These are phyloP conservation scores for Ampelomyces quisqualis DNA, from an alignment of 2,329 filamentous ascomycete genomes.

Conservation along the genomic window DNA sequence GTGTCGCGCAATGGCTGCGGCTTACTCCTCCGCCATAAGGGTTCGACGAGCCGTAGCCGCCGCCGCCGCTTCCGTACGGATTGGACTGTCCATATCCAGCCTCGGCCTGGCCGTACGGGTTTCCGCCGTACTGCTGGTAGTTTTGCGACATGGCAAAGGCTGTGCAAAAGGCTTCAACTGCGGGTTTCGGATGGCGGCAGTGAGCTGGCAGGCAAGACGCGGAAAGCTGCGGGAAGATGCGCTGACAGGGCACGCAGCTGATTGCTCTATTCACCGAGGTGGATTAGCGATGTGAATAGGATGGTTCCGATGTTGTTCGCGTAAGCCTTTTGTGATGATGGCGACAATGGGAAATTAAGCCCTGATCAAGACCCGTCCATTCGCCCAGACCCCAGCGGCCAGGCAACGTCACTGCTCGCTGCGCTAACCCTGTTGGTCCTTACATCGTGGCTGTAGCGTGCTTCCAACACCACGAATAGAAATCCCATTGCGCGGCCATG, in stretches of 20 bases:
- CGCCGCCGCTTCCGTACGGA: constrained; percentile 43
- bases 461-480: neutral
- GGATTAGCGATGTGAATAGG: constrained; percentile 3
- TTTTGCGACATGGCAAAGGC: constrained; percentile 35
- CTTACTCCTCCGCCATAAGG: constrained; percentile 36
- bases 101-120: constrained; percentile 60
- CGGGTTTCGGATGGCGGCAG: constrained; percentile 20
- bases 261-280: constrained; percentile 3
- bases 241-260: constrained; percentile 13
- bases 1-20: constrained; percentile 8
- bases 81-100: constrained; percentile 34
- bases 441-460: constrained; percentile 2
- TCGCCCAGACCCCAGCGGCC: constrained; percentile 14
- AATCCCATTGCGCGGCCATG: neutral
- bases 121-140: constrained; percentile 59
- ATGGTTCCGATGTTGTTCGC: neutral
- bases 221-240: constrained; percentile 30
- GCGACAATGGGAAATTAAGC: constrained; percentile 14
- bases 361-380: constrained; percentile 5
- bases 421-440: neutral
- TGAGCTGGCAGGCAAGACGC: constrained; percentile 28
- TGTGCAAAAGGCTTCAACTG: constrained; percentile 8
- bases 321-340: constrained; percentile 18
- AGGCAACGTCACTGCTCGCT: constrained; percentile 6
- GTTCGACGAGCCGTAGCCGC: constrained; percentile 32